Conservation (phyloP, 352 stramenopile species). For the Hyaloperonospora arabidopsidis region DNA sequence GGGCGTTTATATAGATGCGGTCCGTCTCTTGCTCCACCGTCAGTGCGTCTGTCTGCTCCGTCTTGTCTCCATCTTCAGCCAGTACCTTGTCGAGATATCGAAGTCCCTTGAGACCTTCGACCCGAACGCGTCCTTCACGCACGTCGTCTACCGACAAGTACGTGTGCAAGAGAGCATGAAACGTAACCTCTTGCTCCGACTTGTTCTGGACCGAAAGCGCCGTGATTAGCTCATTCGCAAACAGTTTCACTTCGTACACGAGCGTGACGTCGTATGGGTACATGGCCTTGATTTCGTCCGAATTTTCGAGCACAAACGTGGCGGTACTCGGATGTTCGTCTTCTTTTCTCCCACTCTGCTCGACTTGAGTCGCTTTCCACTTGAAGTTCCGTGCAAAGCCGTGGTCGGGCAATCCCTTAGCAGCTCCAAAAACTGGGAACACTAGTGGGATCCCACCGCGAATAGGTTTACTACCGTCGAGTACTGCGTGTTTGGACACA, state of each 20-base stretch:
- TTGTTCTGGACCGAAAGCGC: slow-evolving; percentile 89
- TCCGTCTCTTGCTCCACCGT: slow-evolving; percentile 79
- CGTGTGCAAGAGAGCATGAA: slow-evolving; percentile 92
- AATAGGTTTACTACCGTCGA: slow-evolving; percentile 91
- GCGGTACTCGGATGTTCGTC: slow-evolving; percentile 42
- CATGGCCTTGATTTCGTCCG: slow-evolving; percentile 37
- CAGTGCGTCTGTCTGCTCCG: slow-evolving; percentile 51
- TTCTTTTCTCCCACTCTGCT: slow-evolving; percentile 32
- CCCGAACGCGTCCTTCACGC: slow-evolving; percentile 38
- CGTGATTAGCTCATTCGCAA: slow-evolving; percentile 70
- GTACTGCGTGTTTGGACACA: slow-evolving; percentile 78
- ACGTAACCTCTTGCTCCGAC: slow-evolving; percentile 71
- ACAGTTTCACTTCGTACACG: slow-evolving; percentile 84
- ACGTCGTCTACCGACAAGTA: slow-evolving; percentile 87
- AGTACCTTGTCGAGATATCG: slow-evolving; percentile 87
- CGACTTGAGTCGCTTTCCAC: slow-evolving; percentile 52
- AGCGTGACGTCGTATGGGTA: slow-evolving; percentile 80
- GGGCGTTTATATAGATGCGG: slow-evolving; percentile 78
- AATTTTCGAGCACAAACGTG: slow-evolving; percentile 50
- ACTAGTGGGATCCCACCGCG: slow-evolving; percentile 93
- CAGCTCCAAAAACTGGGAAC: slow-evolving; percentile 93
- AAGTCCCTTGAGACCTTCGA: slow-evolving; percentile 85
- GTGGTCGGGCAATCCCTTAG: slow-evolving; percentile 87
- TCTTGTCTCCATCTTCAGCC: slow-evolving; percentile 43
- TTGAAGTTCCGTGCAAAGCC: slow-evolving; percentile 86